These are phyloP conservation scores for Trifolium repens DNA, from an alignment of 306 rosid genomes.

Conservation along the genomic window DNA sequence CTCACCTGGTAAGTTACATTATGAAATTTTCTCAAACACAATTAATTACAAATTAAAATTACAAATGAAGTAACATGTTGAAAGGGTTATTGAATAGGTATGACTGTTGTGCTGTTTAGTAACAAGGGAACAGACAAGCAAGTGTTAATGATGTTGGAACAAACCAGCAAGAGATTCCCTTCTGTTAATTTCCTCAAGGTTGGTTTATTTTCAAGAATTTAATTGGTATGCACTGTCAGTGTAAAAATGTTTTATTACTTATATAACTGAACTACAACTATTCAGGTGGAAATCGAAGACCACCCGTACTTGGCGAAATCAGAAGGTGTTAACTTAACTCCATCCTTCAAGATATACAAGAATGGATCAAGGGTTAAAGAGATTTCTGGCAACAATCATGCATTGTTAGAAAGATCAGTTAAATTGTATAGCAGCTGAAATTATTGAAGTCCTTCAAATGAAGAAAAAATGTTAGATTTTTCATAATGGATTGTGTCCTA, in stretches of 20 bases:
- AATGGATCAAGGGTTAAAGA: conserved; percentile 83
- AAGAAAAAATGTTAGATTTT: conserved; percentile 1
- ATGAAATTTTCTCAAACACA: neutral
- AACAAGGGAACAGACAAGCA: conserved; percentile 63
- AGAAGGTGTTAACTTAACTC: conserved; percentile 67
- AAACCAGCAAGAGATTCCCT: conserved; percentile 78
- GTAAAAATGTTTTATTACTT: neutral
- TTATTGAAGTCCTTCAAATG: conserved; percentile 8
- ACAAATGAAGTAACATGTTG: conserved; percentile 18
- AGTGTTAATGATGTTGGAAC: conserved; percentile 58
- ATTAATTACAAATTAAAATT: neutral
- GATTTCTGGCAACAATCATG: conserved; percentile 62
- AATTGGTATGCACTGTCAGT: neutral
- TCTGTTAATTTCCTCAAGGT: conserved; percentile 96
- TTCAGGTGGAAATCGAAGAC: conserved; percentile 87
- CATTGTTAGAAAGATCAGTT: conserved; percentile 75
- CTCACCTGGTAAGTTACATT: conserved; percentile 66
- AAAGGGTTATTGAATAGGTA: conserved; percentile 55
- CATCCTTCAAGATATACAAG: conserved; percentile 82
- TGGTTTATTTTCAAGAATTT: conserved; percentile 14
- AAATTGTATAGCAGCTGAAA: conserved; percentile 74
- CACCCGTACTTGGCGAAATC: conserved; percentile 79
- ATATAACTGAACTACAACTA: neutral
- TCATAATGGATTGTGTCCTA: neutral
- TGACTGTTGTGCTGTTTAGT: conserved; percentile 82